These are phyloP conservation scores for Fomitopsis betulina DNA, from an alignment of 1,284 basidiomycete genomes.

Conservation along the genomic window DNA sequence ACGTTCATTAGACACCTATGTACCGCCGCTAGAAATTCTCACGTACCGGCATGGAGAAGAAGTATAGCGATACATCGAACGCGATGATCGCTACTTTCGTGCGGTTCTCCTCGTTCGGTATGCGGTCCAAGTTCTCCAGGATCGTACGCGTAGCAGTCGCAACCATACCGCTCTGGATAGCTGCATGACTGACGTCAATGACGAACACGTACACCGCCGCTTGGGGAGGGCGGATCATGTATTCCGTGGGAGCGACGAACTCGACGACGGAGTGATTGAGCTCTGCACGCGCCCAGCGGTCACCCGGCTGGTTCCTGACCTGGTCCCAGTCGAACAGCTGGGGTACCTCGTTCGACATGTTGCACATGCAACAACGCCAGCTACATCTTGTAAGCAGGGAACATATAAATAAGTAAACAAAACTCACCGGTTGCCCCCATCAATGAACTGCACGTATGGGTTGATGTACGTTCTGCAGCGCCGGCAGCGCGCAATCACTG, in stretches of 20 bases:
- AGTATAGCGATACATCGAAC: conserved; percentile 92
- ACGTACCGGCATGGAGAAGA: conserved; percentile 86
- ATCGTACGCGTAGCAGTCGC: conserved; percentile 96
- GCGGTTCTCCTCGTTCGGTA: conserved; percentile 92
- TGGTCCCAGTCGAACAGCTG: conserved; percentile 99
- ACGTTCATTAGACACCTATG: neutral
- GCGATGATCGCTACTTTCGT: conserved; percentile 93
- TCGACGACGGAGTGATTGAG: conserved; percentile 93
- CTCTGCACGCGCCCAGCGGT: conserved; percentile 92
- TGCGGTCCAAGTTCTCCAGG: conserved; percentile 90
- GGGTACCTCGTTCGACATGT: conserved; percentile 97
- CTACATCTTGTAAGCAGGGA: conserved; percentile 30
- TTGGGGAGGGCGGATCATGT: conserved; percentile 98
- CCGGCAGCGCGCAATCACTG: conserved; percentile 95
- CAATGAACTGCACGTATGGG: conserved; percentile 97
- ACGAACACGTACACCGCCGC: conserved; percentile 97
- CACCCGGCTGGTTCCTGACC: conserved; percentile 88
- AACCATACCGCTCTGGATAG: conserved; percentile 95
- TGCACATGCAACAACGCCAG: conserved; percentile 99
- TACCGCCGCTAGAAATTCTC: neutral
- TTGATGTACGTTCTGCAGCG: conserved; percentile 99
- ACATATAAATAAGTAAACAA: neutral
- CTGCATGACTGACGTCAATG: conserved; percentile 92
- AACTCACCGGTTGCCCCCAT: conserved; percentile 86
- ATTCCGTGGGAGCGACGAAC: conserved; percentile 97